These are phyloP conservation scores for Geosmithia flava DNA, from an alignment of 2,329 filamentous ascomycete species.

Conservation along the genomic window DNA sequence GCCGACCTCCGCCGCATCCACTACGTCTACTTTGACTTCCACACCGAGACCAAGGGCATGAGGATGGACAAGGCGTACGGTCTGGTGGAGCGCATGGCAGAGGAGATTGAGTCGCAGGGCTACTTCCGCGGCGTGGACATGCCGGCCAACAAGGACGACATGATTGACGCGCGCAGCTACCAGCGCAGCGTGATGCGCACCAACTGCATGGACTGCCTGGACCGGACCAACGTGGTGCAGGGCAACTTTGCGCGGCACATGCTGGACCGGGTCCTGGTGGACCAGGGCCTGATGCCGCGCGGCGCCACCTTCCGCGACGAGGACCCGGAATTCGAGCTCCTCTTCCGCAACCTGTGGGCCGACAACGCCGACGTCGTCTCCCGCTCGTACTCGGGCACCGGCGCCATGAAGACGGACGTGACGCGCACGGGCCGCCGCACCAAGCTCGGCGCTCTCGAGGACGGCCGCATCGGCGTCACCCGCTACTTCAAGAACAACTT, in stretches of 20 bases:
- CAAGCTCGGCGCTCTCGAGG: slow-evolving; percentile 70
- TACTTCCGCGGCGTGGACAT: slow-evolving; percentile 91
- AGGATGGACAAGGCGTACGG: slow-evolving; percentile 86
- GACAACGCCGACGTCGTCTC: slow-evolving; percentile 97
- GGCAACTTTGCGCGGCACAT: slow-evolving; percentile 90
- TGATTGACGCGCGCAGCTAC: slow-evolving; percentile 65
- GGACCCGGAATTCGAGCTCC: slow-evolving; percentile 69
- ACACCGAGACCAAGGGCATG: slow-evolving; percentile 92
- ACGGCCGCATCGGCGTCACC: slow-evolving; percentile 77
- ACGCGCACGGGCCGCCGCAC: slow-evolving; percentile 89
- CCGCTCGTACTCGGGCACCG: slow-evolving; percentile 85
- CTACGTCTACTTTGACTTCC: slow-evolving; percentile 98
- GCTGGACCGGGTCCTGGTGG: slow-evolving; percentile 76
- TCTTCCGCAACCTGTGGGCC: slow-evolving; percentile 97
- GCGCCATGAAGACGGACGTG: slow-evolving; percentile 95
- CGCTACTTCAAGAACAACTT: slow-evolving; percentile 94
- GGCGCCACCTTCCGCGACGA: slow-evolving; percentile 67
- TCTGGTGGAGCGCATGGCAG: slow-evolving; percentile 69
- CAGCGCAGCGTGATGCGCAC: slow-evolving; percentile 90
- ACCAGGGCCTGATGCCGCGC: slow-evolving; percentile 64
- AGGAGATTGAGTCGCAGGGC: slow-evolving; percentile 64
- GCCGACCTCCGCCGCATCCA: slow-evolving; percentile 68
- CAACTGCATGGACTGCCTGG: slow-evolving; percentile 98
- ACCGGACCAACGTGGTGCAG: slow-evolving; percentile 95
- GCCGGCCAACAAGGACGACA: slow-evolving; percentile 56